Percentiles rank a stretch among this genome's conserved stretches.
Evolutionary conservation across 305 asterid genomes (phyloP).

Genomic region (Lippia alba): DNA sequence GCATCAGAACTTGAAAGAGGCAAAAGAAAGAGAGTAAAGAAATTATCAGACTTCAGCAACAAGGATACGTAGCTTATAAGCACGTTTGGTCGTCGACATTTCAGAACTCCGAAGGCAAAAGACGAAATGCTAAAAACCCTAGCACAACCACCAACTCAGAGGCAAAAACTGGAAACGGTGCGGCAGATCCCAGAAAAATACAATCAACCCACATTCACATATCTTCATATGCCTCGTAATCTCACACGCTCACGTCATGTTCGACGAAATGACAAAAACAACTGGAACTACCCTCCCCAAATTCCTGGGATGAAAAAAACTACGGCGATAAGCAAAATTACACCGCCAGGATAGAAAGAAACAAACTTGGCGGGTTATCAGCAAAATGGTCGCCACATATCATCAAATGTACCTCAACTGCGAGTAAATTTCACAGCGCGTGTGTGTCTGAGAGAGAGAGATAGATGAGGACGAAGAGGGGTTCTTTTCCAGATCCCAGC

Average conservation of each 20-base stretch:
- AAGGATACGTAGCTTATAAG: conserved; percentile 99
- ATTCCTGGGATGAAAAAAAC: conserved; percentile 24
- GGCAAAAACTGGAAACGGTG: conserved; percentile 24
- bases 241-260: conserved; percentile 38
- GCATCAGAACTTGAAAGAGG: background rate
- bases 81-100: conserved; percentile 87
- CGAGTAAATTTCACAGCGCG: conserved; percentile 12
- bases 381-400: conserved; percentile 29
- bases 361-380: background rate
- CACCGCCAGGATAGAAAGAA: conserved; percentile 8
- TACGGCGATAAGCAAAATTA: conserved; percentile 6
- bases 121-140: conserved; percentile 47
- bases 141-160: conserved; percentile 41
- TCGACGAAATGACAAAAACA: conserved; percentile 37
- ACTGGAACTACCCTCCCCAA: conserved; percentile 18
- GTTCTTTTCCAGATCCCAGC: conserved; percentile 66
- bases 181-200: conserved; percentile 51
- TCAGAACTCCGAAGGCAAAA: conserved; percentile 38
- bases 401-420: conserved; percentile 36
- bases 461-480: conserved; percentile 38
- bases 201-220: conserved; percentile 39
- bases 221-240: conserved; percentile 34
- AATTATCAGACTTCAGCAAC: conserved; percentile 27
- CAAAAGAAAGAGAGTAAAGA: background rate
- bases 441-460: conserved; percentile 19